Conservation (phyloP, 1,139 yeast genomes). For the Nakaseomyces kungkrabaensis region DNA sequence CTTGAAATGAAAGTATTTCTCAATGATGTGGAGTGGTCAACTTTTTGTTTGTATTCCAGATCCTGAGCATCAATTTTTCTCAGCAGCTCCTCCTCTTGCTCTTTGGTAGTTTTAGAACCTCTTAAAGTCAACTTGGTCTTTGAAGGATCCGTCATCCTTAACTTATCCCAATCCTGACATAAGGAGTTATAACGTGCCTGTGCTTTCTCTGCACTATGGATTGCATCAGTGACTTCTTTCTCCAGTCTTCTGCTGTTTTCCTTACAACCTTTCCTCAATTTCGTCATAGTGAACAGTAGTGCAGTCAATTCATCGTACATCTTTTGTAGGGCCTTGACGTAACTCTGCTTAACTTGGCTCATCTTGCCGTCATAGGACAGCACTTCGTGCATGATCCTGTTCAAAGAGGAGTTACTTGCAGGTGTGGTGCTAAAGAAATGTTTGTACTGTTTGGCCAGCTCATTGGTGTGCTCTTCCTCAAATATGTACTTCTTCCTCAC, state of each 20-base stretch:
- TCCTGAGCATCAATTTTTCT: conserved; percentile 78
- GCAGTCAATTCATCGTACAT: conserved; percentile 85
- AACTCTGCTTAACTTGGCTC: conserved; percentile 62
- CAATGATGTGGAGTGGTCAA: conserved; percentile 58
- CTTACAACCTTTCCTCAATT: conserved; percentile 64
- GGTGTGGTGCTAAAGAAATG: conserved; percentile 30
- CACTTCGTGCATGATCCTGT: conserved; percentile 53
- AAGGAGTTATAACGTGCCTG: conserved; percentile 67
- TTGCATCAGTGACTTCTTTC: conserved; percentile 74
- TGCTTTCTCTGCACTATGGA: conserved; percentile 79
- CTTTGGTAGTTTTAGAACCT: conserved; percentile 67
- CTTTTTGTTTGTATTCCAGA: conserved; percentile 71
- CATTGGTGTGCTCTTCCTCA: conserved; percentile 72
- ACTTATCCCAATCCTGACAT: conserved; percentile 79
- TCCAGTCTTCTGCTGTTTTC: conserved; percentile 78
- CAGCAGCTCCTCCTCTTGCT: conserved; percentile 85
- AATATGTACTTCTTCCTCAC: conserved; percentile 67
- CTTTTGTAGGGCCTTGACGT: conserved; percentile 66
- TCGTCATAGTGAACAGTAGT: conserved; percentile 55
- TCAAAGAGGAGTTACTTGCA: conserved; percentile 53
- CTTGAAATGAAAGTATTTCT: conserved; percentile 63
- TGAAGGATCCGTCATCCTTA: conserved; percentile 72
- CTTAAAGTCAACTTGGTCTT: conserved; percentile 71
- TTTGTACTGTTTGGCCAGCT: conserved; percentile 54
- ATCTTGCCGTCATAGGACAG: conserved; percentile 71